Percentiles rank a stretch among this genome's conserved stretches.
These are phyloP conservation scores for peach (Prunus persica) DNA, from an alignment of 306 rosid species.

Conservation along the genomic window Prunus_persica_NCBIv2 NC_034012.1:6394001-6394500, in stretches of 20 bases:
- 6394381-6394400: too few relatives aligned
- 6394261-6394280: too few relatives aligned
- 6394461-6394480: background rate
- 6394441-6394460: background rate
- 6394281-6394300: background rate
- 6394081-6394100: conserved; percentile 79
- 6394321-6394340: background rate
- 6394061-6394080: conserved; percentile 88
- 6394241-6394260: background rate
- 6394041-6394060: conserved; percentile 92
- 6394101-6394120: conserved; percentile 79
- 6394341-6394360: background rate
- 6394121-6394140: conserved; percentile 81
- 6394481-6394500: background rate
- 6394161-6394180: conserved; percentile 67
- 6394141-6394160: conserved; percentile 78
- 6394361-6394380: too few relatives aligned
- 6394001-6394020: conserved; percentile 6
- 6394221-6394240: background rate
- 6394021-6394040: conserved; percentile 22
- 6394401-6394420: background rate
- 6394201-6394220: too few relatives aligned
- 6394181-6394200: conserved; percentile 17
- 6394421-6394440: background rate
- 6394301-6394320: background rate